These are phyloP conservation scores for Leucosporidium scottii DNA, from an alignment of 768 basidiomycete genomes.

Conservation along the genomic window DNA sequence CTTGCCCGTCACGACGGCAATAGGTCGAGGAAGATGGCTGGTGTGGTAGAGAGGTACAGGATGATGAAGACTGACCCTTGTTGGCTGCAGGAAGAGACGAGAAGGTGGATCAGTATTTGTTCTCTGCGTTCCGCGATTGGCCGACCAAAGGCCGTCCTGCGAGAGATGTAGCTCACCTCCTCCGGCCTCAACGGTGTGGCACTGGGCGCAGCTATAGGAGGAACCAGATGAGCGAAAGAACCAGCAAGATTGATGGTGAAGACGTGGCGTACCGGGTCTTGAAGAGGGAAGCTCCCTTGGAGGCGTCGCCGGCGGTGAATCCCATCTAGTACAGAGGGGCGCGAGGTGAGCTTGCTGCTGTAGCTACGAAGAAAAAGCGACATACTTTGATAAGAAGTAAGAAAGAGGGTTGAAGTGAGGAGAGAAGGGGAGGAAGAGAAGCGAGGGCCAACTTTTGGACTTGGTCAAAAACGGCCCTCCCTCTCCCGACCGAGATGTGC, in stretches of 20 bases:
- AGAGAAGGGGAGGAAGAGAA: too few relatives aligned
- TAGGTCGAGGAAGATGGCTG: too few relatives aligned
- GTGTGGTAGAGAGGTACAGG: too few relatives aligned
- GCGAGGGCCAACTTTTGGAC: too few relatives aligned
- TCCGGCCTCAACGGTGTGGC: slow-evolving; percentile 72
- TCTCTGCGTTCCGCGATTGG: not conserved
- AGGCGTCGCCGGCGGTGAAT: slow-evolving; percentile 57
- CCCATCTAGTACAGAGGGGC: too few relatives aligned
- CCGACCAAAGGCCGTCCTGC: not conserved
- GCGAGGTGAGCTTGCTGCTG: too few relatives aligned
- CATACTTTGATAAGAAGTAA: too few relatives aligned
- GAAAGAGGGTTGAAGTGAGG: too few relatives aligned
- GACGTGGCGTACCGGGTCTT: slow-evolving; percentile 55
- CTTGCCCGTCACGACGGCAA: too few relatives aligned
- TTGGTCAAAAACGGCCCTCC: too few relatives aligned
- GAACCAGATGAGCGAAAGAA: not conserved
- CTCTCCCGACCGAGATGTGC: too few relatives aligned
- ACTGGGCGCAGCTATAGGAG: slow-evolving; percentile 64
- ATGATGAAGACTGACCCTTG: slow-evolving; percentile 27
- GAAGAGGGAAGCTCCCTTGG: slow-evolving; percentile 90
- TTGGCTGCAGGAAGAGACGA: slow-evolving; percentile 18
- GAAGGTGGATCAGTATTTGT: not conserved
- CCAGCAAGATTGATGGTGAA: not conserved
- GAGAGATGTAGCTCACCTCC: slow-evolving; percentile 39
- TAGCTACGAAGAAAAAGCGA: too few relatives aligned